These are phyloP conservation scores for Lentinula boryana DNA, from an alignment of 768 basidiomycete genomes.

Conservation along the genomic window DNA sequence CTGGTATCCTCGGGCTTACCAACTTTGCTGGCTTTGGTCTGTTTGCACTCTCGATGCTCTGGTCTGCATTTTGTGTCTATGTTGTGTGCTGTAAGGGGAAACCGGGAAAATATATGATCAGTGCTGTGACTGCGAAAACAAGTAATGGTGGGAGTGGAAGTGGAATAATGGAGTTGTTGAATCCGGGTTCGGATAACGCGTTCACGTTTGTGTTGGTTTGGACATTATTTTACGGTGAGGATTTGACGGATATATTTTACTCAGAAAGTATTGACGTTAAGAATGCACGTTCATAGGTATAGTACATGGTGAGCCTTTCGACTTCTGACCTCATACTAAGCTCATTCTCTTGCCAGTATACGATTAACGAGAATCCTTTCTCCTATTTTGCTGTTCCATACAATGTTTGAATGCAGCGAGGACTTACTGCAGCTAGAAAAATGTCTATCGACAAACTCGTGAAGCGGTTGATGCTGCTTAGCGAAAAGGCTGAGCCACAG, in stretches of 20 bases:
- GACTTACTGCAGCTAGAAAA: too few relatives aligned
- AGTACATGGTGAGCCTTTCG: slow-evolving; percentile 34
- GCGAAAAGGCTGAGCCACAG: too few relatives aligned
- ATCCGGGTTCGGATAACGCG: slow-evolving; percentile 85
- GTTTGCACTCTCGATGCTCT: slow-evolving; percentile 62
- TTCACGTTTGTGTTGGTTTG: slow-evolving; percentile 90
- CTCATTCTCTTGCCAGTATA: not conserved
- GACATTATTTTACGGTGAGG: slow-evolving; percentile 89
- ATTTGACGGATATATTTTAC: not conserved
- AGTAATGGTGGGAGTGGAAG: slow-evolving; percentile 41
- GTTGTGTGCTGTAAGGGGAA: slow-evolving; percentile 65
- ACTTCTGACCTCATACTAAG: not conserved
- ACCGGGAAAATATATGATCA: slow-evolving; percentile 24
- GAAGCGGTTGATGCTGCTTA: too few relatives aligned
- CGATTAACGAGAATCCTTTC: not conserved
- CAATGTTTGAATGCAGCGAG: too few relatives aligned
- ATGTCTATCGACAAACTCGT: too few relatives aligned
- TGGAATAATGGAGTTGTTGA: slow-evolving; percentile 60
- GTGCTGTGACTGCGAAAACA: not conserved
- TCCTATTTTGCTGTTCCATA: too few relatives aligned
- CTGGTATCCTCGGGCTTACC: slow-evolving; percentile 85
- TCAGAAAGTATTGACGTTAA: not conserved
- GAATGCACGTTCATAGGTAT: slow-evolving; percentile 24
- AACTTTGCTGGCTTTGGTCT: slow-evolving; percentile 80
- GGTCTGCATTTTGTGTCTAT: slow-evolving; percentile 62